Conservation (phyloP, 306 rosid species). For the Abrus pulchellus region DNA sequence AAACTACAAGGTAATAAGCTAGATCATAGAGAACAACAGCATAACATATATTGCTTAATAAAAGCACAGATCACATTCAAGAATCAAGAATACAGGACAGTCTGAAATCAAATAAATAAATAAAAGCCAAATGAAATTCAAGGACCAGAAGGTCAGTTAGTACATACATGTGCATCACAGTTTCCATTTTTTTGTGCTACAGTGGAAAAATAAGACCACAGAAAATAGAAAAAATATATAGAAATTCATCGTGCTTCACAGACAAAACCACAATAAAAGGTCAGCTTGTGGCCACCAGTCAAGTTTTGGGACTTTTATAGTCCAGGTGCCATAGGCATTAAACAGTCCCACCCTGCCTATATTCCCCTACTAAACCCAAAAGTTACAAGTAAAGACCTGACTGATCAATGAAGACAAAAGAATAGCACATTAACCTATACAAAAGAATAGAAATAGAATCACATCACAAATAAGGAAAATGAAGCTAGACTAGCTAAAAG, state of each 20-base stretch:
- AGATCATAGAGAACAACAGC: slow-evolving; percentile 3
- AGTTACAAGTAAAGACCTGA: neutral
- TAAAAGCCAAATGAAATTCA: neutral
- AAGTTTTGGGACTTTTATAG: slow-evolving; percentile 7
- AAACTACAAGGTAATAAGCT: neutral
- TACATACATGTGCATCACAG: neutral
- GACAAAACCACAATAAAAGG: slow-evolving; percentile 5
- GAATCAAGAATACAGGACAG: neutral
- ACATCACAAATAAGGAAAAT: too few species aligned
- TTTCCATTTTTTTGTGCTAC: neutral
- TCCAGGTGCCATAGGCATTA: slow-evolving; percentile 2
- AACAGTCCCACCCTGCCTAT: neutral
- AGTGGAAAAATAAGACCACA: neutral
- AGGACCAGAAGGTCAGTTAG: neutral
- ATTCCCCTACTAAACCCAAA: neutral
- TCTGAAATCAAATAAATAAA: slow-evolving; percentile 17
- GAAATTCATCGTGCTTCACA: neutral
- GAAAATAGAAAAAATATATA: neutral
- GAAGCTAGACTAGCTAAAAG: neutral
- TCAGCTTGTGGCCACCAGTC: neutral
- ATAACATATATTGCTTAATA: slow-evolving; percentile 12
- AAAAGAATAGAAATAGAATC: neutral
- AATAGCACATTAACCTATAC: neutral
- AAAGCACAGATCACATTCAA: neutral
- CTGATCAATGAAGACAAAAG: neutral